Evolutionary conservation across 495 filamentous ascomycete genomes (phyloP), one percentile per base, ranked within the genome.

Genomic region (Hypoxylon intermedium): DNA sequence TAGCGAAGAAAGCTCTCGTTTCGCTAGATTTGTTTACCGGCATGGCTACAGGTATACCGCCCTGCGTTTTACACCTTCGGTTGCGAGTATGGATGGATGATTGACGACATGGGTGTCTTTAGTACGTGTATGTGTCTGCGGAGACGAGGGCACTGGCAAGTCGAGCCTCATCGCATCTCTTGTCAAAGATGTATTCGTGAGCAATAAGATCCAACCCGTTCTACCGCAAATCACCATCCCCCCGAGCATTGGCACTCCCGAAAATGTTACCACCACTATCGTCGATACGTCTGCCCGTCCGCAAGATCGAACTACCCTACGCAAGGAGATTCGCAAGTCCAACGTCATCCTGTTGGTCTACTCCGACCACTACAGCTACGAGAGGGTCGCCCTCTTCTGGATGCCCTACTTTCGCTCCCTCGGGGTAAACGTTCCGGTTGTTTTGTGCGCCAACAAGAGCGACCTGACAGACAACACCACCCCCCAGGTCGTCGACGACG

Each of bases 341-440:
- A 98, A 97, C 70, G 93, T 97, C 44, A 98, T 98, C 50, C 79
- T 97, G n/a, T 83, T 98, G 11, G 93, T 98, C 26, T 98, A 98
- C 71, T 91, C 92, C 46, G 95, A 98, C 70, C 92, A 97, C 70
- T 98, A 98, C 73, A 97, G 93, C 80, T 98, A 98, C 82, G 95
- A 98, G 64, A 85, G 94, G 19, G 93, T 98, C 13, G 94, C 94
- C 12, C 76, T 98, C 13, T 98, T 97, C 72, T 98, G 94, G 94
- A 87, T 96, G 77, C 94, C 94, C 20, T 91, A 96, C 74, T 98
- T 98, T 74, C 89, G 94, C 40, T 96, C 92, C 6, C 83, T 98
- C 38, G 95, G 95, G 6, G 94, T 98, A 60, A 98, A 98, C 72
- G 92, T 98, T n/a, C 91, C 94, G 0, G 94, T 98, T 2, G 90